Evolutionary conservation across 305 asterid genomes (phyloP), one percentile per base, ranked within the genome.

Genomic region (Plantago lanceolata): DNA sequence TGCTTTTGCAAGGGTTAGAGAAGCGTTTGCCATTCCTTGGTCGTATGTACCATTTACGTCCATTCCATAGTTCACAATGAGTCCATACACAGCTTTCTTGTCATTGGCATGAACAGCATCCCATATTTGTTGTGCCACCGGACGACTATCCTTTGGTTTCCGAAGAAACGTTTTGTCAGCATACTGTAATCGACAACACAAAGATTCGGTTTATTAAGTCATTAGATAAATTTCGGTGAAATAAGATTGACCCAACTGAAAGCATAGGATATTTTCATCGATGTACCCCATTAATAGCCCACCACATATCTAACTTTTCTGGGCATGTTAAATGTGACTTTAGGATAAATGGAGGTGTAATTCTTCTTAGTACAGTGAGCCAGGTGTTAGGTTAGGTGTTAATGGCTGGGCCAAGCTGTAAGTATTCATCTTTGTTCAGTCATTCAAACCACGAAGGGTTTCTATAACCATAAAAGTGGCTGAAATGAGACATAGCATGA

Each of bases 1-100:
- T 64, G 78, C 96, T 84, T 84, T 86, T 66, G 97, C 97, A 58
- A 94, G 99, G 68, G 99, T 90, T 64, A 86, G 80, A 54, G 97
- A 90, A 48, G 84, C 61, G 74, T 81, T 85, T 51, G 67, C 63
- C n/a, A 62, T 70, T 18, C 76, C 84, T 69, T 77, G 87, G 56
- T 74, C 85, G 18, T 76, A 78, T 35, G 73, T 74, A 70, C 80
- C 79, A 72, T 94, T 94, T 40, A 94, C 69, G 56, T 90, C 96
- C 15, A 79, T 75, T 57, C 83, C 97, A 20, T 86, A 86, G 84
- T 80, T 83, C 26, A 88, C 99, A 63, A 94, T 82, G 58, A 86
- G 86, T 52, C 87, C 83, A 61, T 94, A 94, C 51, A 84, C 70
- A 8, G 88, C 84, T 71, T 88, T 90, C 84, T 86, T 88, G 69